These are phyloP conservation scores for Leccinum fibrillosum DNA, from an alignment of 768 basidiomycete species.

Conservation along the genomic window DNA sequence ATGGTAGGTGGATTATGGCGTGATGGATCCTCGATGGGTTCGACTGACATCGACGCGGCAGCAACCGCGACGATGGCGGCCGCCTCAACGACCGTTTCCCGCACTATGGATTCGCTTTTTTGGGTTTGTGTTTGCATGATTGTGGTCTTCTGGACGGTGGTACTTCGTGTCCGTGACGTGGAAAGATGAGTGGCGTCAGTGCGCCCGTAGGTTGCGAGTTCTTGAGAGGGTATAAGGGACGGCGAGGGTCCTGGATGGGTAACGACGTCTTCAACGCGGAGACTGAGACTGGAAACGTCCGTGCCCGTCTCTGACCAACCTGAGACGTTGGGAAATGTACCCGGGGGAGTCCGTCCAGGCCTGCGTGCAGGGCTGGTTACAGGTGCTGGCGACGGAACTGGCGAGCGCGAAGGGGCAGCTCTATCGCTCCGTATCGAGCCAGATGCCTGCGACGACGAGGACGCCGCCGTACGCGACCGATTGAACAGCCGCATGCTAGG, in stretches of 20 bases:
- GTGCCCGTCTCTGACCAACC: constrained; percentile 32
- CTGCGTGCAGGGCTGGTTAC: constrained; percentile 19
- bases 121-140: constrained; percentile 7
- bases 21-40: constrained; percentile 14
- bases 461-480: constrained; percentile 16
- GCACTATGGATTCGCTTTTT: constrained; percentile 3
- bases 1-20: constrained; percentile 16
- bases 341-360: constrained; percentile 27
- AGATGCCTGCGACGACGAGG: constrained; percentile 13
- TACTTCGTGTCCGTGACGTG: constrained; percentile 4
- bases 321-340: constrained; percentile 25
- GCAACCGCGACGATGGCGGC: background rate
- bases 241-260: constrained; percentile 22
- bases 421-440: constrained; percentile 31
- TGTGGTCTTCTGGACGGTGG: constrained; percentile 9
- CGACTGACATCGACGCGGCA: background rate
- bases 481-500: constrained; percentile 29
- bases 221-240: constrained; percentile 25
- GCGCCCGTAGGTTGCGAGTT: constrained; percentile 9
- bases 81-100: background rate
- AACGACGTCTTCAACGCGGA: constrained; percentile 9
- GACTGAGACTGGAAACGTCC: constrained; percentile 21
- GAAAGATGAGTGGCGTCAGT: constrained; percentile 11
- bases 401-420: constrained; percentile 26
- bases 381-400: constrained; percentile 16